Evolutionary conservation across 2,329 filamentous ascomycete species (phyloP), one percentile per base, ranked within the genome.

Genomic region (Oidium heveae): DNA sequence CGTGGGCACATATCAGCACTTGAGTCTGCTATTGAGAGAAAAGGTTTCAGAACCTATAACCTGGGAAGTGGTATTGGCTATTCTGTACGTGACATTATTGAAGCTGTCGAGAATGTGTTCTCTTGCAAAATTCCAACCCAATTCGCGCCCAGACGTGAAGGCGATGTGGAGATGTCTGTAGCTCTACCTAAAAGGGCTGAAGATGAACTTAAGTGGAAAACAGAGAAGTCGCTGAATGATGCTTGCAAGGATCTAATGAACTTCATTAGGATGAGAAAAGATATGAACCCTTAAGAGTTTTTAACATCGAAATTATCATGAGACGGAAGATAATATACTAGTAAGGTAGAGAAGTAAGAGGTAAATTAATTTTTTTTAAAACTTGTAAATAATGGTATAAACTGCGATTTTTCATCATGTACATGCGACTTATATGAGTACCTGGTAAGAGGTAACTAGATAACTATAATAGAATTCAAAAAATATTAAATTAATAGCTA

Each of bases 1-100:
- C 69, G 74, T 44, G 79, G 76, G 4, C 79, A 83, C 64, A 72
- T 81, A 39, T 76, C 78, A 7, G 79, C 79, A 1, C 67, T 67
- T 56, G 69, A 56, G 56, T 67, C 66, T n/a, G 55, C 59, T 8
- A 28, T 41, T 5, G 43, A 57, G 43, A 56, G 56, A n/a, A 53
- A 44, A 62, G 67, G 63, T 0, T 72, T 70, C 60, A 66, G 69
- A 36, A 67, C 69, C 3, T 72, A 69, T 59, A 73, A 72, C 57
- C 63, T 72, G 5, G 71, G 71, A 4, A 70, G 67, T 7, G 71
- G 71, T n/a, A 67, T 63, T 34, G 70, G 70, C 4, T 68, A 69
- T 9, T 71, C 70, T 0, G 71, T 72, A 1, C 61, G 67, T 15
- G 70, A 73, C 54, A 69, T 70, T 6, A 66, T 72, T 20, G 58